Conservation (phyloP, 495 filamentous ascomycete genomes). For the Filosporella fistucella region DNA sequence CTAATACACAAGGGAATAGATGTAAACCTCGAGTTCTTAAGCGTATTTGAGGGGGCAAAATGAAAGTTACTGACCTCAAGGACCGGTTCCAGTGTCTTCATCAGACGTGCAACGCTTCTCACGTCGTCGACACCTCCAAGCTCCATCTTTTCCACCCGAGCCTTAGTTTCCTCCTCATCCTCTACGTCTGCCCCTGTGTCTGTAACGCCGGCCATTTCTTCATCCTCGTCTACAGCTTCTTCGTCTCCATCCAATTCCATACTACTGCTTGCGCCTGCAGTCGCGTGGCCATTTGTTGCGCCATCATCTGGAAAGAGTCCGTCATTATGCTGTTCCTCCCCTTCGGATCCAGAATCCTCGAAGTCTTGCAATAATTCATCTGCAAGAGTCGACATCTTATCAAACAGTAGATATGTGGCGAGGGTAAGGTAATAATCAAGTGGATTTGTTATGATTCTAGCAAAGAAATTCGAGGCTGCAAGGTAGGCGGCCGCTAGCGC, state of each 20-base stretch:
- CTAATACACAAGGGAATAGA: constrained; percentile 25
- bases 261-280: constrained; percentile 24
- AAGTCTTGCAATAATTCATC: constrained; percentile 89
- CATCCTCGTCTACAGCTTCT: constrained; percentile 41
- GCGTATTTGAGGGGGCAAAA: constrained; percentile 25
- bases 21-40: constrained; percentile 37
- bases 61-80: constrained; percentile 61
- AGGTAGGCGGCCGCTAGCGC: constrained; percentile 7
- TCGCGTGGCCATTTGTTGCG: constrained; percentile 22
- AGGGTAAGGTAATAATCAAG: too few relatives aligned
- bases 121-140: constrained; percentile 67
- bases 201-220: constrained; percentile 47
- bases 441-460: too few relatives aligned
- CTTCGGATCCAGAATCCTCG: constrained; percentile 65
- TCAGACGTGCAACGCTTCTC: constrained; percentile 65
- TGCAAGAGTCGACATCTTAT: constrained; percentile 68
- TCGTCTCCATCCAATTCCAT: constrained; percentile 47
- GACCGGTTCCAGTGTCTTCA: constrained; percentile 72
- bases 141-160: constrained; percentile 75
- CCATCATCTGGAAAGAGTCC: constrained; percentile 34
- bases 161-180: constrained; percentile 65
- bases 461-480: neutral
- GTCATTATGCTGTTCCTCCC: constrained; percentile 48
- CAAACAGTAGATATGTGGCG: too few relatives aligned
- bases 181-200: constrained; percentile 40